Evolutionary conservation across 345 rosid genomes (phyloP).

Genomic region (Citrus cavaleriei): DNA sequence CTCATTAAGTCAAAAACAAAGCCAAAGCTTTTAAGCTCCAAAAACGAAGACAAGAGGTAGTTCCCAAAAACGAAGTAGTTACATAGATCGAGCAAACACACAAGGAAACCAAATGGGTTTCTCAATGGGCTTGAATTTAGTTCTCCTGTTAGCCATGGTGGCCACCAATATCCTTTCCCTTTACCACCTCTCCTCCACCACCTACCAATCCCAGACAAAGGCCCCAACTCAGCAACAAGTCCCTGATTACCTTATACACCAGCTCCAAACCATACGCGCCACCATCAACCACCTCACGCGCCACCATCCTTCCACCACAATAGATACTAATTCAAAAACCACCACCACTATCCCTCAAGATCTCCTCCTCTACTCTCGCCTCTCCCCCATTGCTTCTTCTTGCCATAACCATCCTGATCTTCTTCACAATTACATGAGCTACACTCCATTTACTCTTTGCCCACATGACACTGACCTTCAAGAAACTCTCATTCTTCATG

Average conservation of each 20-base stretch:
- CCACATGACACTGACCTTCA: slow-evolving; percentile 73
- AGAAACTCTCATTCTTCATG: slow-evolving; percentile 83
- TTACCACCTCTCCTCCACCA: slow-evolving; percentile 84
- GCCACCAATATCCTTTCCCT: slow-evolving; percentile 95
- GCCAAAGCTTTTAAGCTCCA: background rate
- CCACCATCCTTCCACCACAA: slow-evolving; percentile 48
- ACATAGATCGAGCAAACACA: background rate
- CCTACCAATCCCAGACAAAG: slow-evolving; percentile 56
- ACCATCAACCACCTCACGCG: slow-evolving; percentile 84
- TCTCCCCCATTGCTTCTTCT: slow-evolving; percentile 83
- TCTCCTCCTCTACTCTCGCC: slow-evolving; percentile 74
- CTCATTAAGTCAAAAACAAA: background rate
- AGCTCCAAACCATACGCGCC: slow-evolving; percentile 88
- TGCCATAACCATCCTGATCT: slow-evolving; percentile 88
- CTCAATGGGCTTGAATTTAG: slow-evolving; percentile 85
- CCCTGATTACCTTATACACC: slow-evolving; percentile 83
- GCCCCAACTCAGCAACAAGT: slow-evolving; percentile 43
- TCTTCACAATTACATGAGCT: slow-evolving; percentile 79
- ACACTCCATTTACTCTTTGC: slow-evolving; percentile 78
- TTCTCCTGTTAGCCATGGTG: slow-evolving; percentile 87
- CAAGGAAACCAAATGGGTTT: slow-evolving; percentile 49
- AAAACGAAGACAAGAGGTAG: background rate
- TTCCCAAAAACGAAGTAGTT: background rate
- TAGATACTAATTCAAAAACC: slow-evolving; percentile 14
- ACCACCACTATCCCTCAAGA: slow-evolving; percentile 51